These are phyloP conservation scores for Aquilaria yunnanensis DNA, from an alignment of 345 rosid species.

Conservation along the genomic window DNA sequence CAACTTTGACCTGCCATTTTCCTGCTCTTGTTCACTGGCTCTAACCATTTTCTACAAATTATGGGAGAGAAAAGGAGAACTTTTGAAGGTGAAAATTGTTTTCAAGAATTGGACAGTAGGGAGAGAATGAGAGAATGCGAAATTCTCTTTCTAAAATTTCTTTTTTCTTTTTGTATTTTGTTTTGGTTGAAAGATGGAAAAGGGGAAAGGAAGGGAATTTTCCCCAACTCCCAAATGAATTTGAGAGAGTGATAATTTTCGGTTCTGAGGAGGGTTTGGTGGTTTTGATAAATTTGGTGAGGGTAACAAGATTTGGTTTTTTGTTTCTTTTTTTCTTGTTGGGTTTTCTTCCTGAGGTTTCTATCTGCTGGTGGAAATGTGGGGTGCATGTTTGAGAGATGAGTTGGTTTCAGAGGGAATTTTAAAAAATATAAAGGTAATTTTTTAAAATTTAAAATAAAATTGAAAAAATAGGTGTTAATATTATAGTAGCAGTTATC, in stretches of 20 bases:
- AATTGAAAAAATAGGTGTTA: too few relatives aligned
- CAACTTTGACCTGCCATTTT: slow-evolving; percentile 46
- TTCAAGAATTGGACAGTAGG: neutral
- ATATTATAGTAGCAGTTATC: too few relatives aligned
- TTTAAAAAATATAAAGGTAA: neutral
- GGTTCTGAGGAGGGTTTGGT: neutral
- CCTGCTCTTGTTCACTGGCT: slow-evolving; percentile 57
- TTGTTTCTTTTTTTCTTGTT: neutral
- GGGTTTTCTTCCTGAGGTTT: neutral
- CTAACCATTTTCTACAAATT: slow-evolving; percentile 35
- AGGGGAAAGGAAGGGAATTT: neutral
- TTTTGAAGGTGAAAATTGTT: neutral
- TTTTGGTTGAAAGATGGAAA: slow-evolving; percentile 1
- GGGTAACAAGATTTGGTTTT: slow-evolving; percentile 11
- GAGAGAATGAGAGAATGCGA: neutral
- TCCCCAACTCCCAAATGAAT: slow-evolving; percentile 13
- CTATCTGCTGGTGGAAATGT: slow-evolving; percentile 26
- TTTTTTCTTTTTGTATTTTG: neutral
- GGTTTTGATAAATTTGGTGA: slow-evolving; percentile 8
- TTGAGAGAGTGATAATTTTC: neutral
- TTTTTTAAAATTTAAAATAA: neutral
- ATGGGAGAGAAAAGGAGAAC: neutral
- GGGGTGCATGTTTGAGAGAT: slow-evolving; percentile 45
- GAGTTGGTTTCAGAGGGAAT: slow-evolving; percentile 15
- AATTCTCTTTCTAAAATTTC: too few relatives aligned